These are phyloP conservation scores for Syzygium grande DNA, from an alignment of 345 rosid genomes.

Conservation along the genomic window DNA sequence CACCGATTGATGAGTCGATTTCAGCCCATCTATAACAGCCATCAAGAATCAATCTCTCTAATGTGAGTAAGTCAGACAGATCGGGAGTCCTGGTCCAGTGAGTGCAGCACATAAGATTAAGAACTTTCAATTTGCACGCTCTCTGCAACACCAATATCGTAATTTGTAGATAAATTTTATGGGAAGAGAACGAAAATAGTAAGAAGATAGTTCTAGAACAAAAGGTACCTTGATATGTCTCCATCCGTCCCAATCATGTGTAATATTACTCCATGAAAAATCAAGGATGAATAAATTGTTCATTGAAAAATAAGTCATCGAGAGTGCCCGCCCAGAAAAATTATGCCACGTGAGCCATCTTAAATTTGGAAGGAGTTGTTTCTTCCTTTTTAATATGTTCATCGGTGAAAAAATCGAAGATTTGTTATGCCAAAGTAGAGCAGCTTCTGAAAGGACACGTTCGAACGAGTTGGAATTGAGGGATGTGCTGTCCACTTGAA, in stretches of 20 bases:
- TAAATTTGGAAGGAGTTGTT: background rate
- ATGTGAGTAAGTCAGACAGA: background rate
- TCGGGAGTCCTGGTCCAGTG: background rate
- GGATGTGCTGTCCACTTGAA: background rate
- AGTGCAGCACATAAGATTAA: background rate
- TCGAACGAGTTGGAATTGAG: background rate
- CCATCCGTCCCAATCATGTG: no score
- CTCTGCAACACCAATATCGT: no score
- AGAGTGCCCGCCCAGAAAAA: background rate
- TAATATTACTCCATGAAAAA: no score
- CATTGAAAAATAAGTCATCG: background rate
- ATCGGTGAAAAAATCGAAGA: background rate
- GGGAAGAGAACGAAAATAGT: no score
- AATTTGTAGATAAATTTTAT: no score
- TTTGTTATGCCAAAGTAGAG: background rate
- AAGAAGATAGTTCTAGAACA: no score
- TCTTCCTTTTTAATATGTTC: background rate
- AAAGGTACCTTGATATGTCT: no score
- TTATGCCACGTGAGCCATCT: background rate
- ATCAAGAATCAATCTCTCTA: background rate
- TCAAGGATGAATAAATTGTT: no score
- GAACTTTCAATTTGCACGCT: no score
- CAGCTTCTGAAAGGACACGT: background rate
- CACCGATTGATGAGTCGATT: background rate
- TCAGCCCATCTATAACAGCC: background rate